Evolutionary conservation across 1,139 yeast species (phyloP).

Genomic region (Suhomyces wounanorum): DNA sequence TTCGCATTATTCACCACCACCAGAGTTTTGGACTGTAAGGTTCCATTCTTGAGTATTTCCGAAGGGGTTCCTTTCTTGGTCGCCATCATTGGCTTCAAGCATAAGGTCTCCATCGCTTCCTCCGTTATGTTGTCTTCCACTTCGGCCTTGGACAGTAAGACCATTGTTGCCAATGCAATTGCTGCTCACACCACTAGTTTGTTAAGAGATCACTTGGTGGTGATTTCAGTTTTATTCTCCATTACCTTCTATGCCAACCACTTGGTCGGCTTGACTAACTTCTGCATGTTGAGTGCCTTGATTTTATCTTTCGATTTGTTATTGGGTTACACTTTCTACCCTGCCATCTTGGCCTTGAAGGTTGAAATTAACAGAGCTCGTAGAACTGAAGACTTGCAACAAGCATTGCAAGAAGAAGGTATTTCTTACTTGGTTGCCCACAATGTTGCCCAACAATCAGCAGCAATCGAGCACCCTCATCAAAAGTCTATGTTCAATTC

Average conservation of each 20-base stretch:
- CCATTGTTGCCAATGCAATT: constrained; percentile 60
- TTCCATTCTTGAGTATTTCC: constrained; percentile 74
- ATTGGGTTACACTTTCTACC: constrained; percentile 77
- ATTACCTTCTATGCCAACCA: constrained; percentile 72
- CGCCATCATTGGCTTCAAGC: constrained; percentile 90
- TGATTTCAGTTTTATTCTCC: constrained; percentile 69
- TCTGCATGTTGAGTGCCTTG: constrained; percentile 76
- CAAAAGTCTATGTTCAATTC: constrained; percentile 31
- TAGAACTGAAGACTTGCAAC: constrained; percentile 76
- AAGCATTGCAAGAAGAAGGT: constrained; percentile 93
- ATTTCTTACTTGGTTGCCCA: constrained; percentile 68
- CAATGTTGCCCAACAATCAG: constrained; percentile 60
- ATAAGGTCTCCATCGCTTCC: constrained; percentile 75
- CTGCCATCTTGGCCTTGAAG: constrained; percentile 85
- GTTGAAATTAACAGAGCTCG: constrained; percentile 89
- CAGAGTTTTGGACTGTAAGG: constrained; percentile 50
- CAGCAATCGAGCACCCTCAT: constrained; percentile 48
- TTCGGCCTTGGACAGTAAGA: constrained; percentile 42
- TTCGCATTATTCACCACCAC: constrained; percentile 77
- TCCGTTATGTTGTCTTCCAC: constrained; percentile 51
- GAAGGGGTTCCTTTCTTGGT: constrained; percentile 96
- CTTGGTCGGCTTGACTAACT: constrained; percentile 75
- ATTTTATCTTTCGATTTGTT: constrained; percentile 74
- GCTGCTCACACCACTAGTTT: constrained; percentile 67
- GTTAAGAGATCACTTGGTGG: constrained; percentile 77